Base-by-base conservation (phyloP, 768 basidiomycete species). In the Tricholomella constricta region DNA sequence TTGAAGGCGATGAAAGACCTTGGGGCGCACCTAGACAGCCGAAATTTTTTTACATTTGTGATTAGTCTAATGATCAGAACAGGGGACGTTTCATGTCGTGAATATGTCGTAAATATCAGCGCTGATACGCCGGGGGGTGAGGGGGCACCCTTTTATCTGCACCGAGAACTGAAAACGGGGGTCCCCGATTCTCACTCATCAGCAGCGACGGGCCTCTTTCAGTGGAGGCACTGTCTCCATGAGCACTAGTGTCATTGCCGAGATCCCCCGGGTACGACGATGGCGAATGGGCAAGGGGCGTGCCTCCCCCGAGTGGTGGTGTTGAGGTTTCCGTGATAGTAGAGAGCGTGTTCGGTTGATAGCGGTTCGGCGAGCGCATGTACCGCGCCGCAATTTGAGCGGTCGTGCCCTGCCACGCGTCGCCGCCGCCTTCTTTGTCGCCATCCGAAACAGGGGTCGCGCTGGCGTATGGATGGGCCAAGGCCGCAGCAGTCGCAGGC, bases 251-350 rank as follows among this genome's bases (percentile, higher is more conserved):
- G 14, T 54, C 52, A 9, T 32, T 54, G 20, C 35, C 36, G 32
- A 53, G 40, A 6, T 61, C 56, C 37, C 41, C 52, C 15, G 25
- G 10, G n/a, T 53, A 36, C 6, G 58, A 58, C 17, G 55, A 25
- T 12, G 57, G 55, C 4, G 57, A 59, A 25, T 59, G 41, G 15
- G 55, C 55, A 8, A 57, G 45, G 19, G 60, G 50, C 35, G 62
- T 50, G 23, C 49, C 48, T 20, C 37, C 25, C n/a, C 42, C 52
- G 17, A 41, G 23, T 25, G 45, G 62, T 29, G 51, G 58, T 8
- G 58, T 56, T 19, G 58, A 56, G 11, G 48, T 57, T 54, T 62
- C 61, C n/a, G 58, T 59, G 15, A 62, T 65, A 2, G 62, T 61
- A 17, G 55, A 61, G 32, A 65, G 19, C 5, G 53, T 56, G 14